phyloP scores from a whole-genome alignment of 768 basidiomycete genomes.

The Macrolepiota dolichaula region DNA sequence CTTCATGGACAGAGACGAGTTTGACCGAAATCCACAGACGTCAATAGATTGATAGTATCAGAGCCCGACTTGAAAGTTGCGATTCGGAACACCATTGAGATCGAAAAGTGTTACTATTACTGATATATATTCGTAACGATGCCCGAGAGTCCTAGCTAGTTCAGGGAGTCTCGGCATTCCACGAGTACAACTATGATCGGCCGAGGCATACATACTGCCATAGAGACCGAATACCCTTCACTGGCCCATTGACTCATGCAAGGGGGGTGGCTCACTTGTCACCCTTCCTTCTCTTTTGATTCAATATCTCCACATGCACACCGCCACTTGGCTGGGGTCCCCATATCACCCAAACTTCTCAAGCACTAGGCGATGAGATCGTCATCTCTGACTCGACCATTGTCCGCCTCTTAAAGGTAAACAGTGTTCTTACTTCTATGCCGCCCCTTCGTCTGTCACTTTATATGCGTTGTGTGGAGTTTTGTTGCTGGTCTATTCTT shows the following conservation, averaged over 20 bases:
- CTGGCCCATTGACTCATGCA: not conserved
- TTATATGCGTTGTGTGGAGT: not conserved
- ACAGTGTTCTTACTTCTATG: too few species aligned
- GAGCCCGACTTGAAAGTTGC: not conserved
- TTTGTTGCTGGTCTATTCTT: too few species aligned
- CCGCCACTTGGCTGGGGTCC: not conserved
- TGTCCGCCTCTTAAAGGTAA: constrained; percentile 8
- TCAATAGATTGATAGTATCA: not conserved
- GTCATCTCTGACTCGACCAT: constrained; percentile 7
- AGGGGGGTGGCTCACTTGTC: not conserved
- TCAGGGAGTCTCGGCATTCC: not conserved
- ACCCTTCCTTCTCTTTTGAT: not conserved
- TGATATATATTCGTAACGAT: not conserved
- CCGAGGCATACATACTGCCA: not conserved
- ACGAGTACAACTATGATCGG: not conserved
- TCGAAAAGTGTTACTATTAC: not conserved
- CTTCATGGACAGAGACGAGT: not conserved
- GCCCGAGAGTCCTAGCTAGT: not conserved
- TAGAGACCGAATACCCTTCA: not conserved
- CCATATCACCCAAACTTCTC: not conserved
- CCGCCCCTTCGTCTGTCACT: not conserved
- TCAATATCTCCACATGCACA: not conserved
- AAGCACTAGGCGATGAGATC: not conserved
- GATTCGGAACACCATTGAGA: not conserved
- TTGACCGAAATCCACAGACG: not conserved